Percentiles rank a stretch among this genome's conserved stretches.
These are phyloP conservation scores for Rhynchosporium graminicola DNA, from an alignment of 2,329 filamentous ascomycete species.

Conservation along the genomic window DNA sequence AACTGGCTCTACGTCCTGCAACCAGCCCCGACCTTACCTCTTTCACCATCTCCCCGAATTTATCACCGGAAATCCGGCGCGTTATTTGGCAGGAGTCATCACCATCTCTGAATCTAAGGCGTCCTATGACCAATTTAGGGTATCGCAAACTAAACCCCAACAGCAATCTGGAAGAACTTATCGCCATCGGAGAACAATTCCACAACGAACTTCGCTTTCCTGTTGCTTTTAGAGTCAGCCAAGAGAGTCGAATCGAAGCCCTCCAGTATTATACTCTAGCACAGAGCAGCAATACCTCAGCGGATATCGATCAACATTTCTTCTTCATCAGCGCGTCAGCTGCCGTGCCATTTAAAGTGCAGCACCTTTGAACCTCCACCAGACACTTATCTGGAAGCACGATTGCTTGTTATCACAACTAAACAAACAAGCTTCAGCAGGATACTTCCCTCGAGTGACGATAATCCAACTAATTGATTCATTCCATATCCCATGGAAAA, in stretches of 20 bases:
- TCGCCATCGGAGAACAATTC: neutral
- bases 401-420: neutral
- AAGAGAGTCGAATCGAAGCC: neutral
- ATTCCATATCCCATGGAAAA: too few relatives aligned
- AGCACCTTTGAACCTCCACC: neutral
- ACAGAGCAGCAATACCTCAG: neutral
- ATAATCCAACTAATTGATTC: too few relatives aligned
- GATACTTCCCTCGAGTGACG: too few relatives aligned
- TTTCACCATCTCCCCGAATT: too few relatives aligned
- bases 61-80: too few relatives aligned
- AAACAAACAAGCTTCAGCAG: neutral
- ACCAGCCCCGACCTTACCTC: too few relatives aligned
- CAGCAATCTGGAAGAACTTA: too few relatives aligned
- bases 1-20: too few relatives aligned
- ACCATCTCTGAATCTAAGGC: too few relatives aligned
- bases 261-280: neutral
- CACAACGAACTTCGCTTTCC: neutral
- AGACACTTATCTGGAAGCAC: neutral
- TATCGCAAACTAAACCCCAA: too few relatives aligned
- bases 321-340: neutral
- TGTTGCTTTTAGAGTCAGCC: neutral
- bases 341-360: neutral
- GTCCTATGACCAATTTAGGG: too few relatives aligned
- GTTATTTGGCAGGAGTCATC: too few relatives aligned
- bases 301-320: neutral